Evolutionary conservation across 441 rosid species (phyloP).

Genomic region (Sinapis alba): DNA sequence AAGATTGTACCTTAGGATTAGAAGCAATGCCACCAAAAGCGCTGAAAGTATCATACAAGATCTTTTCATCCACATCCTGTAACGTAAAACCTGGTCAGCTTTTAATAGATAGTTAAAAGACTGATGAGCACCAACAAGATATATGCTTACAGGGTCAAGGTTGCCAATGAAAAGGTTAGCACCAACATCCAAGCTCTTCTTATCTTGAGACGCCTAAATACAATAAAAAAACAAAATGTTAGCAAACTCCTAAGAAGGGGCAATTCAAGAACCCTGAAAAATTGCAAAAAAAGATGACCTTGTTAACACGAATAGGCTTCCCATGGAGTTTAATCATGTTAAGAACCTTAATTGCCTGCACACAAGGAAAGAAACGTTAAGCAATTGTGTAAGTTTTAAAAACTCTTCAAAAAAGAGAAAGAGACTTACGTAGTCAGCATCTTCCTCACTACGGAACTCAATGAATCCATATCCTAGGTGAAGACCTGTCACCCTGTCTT

Average conservation of each 20-base stretch:
- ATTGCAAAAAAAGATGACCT: constrained; percentile 46
- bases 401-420: background rate
- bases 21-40: constrained; percentile 96
- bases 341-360: constrained; percentile 93
- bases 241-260: background rate
- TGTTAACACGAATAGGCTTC: constrained; percentile 95
- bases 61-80: constrained; percentile 98
- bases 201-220: constrained; percentile 94
- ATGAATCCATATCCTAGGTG: constrained; percentile 95
- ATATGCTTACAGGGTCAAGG: constrained; percentile 81
- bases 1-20: constrained; percentile 78
- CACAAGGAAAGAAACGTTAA: background rate
- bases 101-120: background rate
- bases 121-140: background rate
- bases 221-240: constrained; percentile 19
- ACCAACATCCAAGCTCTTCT: constrained; percentile 96
- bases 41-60: constrained; percentile 91
- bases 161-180: constrained; percentile 96
- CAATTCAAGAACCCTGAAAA: background rate
- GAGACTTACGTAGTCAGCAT: constrained; percentile 87
- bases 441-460: constrained; percentile 90
- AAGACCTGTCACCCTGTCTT: constrained; percentile 92
- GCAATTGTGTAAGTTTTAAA: background rate
- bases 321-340: constrained; percentile 97
- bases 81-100: constrained; percentile 17